These are phyloP conservation scores for Cladorrhinum sp. DNA, from an alignment of 2,329 filamentous ascomycete species.

Conservation along the genomic window DNA sequence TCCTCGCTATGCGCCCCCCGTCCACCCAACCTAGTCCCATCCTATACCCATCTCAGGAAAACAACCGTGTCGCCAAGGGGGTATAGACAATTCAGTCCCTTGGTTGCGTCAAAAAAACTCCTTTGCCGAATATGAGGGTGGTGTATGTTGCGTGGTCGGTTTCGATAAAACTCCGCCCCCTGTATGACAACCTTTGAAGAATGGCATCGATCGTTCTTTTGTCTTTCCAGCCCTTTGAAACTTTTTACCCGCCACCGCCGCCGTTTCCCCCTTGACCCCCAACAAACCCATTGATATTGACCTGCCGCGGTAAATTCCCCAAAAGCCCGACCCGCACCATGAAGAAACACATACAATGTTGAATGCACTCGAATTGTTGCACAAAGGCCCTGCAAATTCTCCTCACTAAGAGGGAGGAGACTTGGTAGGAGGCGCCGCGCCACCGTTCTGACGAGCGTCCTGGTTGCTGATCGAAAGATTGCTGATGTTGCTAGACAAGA, in stretches of 20 bases:
- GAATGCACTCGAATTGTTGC: conserved; percentile 32
- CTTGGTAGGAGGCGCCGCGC: conserved; percentile 55
- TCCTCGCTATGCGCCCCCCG: conserved; percentile 27
- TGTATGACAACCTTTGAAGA: conserved; percentile 29
- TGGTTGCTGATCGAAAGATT: conserved; percentile 67
- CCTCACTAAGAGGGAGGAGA: conserved; percentile 50
- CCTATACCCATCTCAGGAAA: conserved; percentile 5
- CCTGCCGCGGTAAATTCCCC: conserved; percentile 37
- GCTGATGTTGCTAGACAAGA: conserved; percentile 71
- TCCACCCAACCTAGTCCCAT: conserved; percentile 15
- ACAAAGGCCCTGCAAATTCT: not conserved
- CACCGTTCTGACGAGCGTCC: conserved; percentile 62
- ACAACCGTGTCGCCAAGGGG: conserved; percentile 12
- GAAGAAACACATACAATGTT: conserved; percentile 35
- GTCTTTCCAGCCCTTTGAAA: conserved; percentile 41
- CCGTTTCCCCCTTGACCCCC: conserved; percentile 34
- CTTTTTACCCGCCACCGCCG: conserved; percentile 36
- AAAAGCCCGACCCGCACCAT: conserved; percentile 39
- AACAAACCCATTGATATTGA: conserved; percentile 20
- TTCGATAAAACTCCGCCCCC: conserved; percentile 30
- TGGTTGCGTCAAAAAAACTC: not conserved
- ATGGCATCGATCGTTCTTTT: conserved; percentile 35
- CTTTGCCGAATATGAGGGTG: conserved; percentile 7
- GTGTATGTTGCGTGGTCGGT: conserved; percentile 21
- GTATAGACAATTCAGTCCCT: conserved; percentile 12